phyloP scores from a whole-genome alignment of 2,329 filamentous ascomycete species.

The Chalaropsis thielavioides region DNA sequence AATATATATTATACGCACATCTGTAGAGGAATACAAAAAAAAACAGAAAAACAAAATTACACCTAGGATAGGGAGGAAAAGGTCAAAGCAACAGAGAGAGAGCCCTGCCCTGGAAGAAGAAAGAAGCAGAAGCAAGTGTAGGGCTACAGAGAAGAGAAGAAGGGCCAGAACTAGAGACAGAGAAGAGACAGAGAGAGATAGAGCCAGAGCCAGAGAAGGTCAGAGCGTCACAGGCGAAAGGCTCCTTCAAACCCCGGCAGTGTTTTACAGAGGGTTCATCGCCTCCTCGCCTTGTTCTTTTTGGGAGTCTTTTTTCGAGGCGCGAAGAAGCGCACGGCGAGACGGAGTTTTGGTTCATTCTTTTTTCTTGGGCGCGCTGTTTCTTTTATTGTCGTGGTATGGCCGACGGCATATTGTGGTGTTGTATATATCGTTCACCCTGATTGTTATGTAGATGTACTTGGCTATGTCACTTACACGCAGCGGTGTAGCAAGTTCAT shows the following conservation, averaged over 20 bases:
- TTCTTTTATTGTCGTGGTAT: not conserved
- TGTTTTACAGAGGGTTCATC: conserved; percentile 12
- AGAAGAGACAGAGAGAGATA: not conserved
- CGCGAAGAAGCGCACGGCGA: not conserved
- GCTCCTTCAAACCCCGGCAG: conserved; percentile 15
- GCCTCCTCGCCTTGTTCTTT: conserved; percentile 7
- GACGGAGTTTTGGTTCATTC: not conserved
- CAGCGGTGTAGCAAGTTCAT: too few species aligned
- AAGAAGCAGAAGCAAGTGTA: not conserved
- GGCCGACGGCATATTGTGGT: too few species aligned
- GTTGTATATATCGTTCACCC: too few species aligned
- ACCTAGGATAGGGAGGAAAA: not conserved
- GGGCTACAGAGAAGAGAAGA: not conserved
- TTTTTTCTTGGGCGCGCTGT: too few species aligned
- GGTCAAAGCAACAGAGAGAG: not conserved
- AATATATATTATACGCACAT: not conserved
- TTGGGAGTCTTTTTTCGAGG: not conserved
- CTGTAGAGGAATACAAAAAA: not conserved
- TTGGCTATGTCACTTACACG: too few species aligned
- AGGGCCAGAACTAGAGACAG: not conserved
- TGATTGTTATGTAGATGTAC: too few species aligned
- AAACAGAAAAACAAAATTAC: not conserved
- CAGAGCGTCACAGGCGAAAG: conserved; percentile 12
- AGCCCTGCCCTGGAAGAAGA: too few species aligned
- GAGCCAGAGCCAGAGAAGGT: not conserved